phyloP scores from a whole-genome alignment of 1,139 yeast species.

The Candida tetrigidarum region DNA sequence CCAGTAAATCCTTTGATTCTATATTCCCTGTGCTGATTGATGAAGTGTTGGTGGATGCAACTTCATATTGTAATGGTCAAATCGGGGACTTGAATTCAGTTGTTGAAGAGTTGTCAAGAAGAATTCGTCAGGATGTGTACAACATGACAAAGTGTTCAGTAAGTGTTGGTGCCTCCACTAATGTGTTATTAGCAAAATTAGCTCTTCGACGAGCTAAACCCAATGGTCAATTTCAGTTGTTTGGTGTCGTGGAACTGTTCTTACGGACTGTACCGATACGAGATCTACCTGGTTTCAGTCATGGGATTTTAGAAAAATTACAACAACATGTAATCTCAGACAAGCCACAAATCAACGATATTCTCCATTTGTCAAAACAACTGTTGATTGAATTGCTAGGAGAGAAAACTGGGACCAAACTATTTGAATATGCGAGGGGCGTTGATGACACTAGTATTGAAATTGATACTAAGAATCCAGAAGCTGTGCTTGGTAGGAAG shows the following conservation, averaged over 20 bases:
- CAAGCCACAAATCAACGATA: conserved; percentile 28
- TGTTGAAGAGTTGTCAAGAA: conserved; percentile 32
- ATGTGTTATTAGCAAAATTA: conserved; percentile 79
- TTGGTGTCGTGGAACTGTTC: conserved; percentile 35
- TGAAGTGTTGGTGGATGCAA: conserved; percentile 80
- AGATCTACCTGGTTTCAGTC: conserved; percentile 89
- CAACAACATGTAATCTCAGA: conserved; percentile 11
- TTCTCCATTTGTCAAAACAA: conserved; percentile 38
- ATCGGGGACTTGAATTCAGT: conserved; percentile 16
- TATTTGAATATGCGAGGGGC: conserved; percentile 67
- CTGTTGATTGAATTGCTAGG: conserved; percentile 60
- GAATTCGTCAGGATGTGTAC: conserved; percentile 50
- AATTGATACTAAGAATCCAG: conserved; percentile 48
- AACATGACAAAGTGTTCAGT: conserved; percentile 63
- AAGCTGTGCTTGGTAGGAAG: conserved; percentile 57
- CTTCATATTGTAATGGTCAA: conserved; percentile 33
- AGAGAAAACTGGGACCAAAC: conserved; percentile 65
- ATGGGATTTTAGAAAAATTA: conserved; percentile 37
- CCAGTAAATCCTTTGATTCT: conserved; percentile 53
- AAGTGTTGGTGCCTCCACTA: conserved; percentile 76
- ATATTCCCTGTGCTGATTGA: conserved; percentile 89
- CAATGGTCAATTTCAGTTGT: conserved; percentile 54
- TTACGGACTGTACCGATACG: conserved; percentile 50
- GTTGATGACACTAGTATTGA: conserved; percentile 63
- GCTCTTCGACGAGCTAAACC: conserved; percentile 83